Evolutionary conservation across 768 basidiomycete species (phyloP).

Genomic region (Tylopilus plumbeoviolaceoides): DNA sequence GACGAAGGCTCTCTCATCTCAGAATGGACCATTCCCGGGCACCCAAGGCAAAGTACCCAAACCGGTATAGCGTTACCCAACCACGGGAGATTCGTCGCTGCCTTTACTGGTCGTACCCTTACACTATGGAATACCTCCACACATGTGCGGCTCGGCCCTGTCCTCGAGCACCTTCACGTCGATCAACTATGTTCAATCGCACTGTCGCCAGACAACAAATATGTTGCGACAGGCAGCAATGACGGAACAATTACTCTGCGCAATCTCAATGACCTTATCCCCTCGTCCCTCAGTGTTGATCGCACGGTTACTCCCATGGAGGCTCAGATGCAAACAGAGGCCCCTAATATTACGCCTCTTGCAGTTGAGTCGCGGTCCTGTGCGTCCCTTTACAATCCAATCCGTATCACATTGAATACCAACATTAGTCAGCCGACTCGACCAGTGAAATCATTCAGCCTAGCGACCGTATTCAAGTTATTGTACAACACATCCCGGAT

Average conservation of each 20-base stretch:
- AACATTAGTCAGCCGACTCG: background rate
- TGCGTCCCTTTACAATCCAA: background rate
- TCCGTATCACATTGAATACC: background rate
- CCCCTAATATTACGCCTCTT: too few relatives aligned
- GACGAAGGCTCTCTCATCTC: background rate
- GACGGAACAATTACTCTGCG: background rate
- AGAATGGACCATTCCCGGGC: background rate
- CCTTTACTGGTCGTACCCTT: background rate
- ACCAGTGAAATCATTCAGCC: background rate
- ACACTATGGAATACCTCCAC: conserved; percentile 6
- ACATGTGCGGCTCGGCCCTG: background rate
- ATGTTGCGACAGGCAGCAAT: background rate
- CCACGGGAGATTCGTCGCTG: background rate
- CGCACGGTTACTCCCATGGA: background rate
- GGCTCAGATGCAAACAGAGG: background rate
- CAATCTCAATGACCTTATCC: background rate
- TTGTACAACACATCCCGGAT: background rate
- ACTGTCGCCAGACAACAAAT: conserved; percentile 1
- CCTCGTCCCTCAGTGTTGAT: background rate
- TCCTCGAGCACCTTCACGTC: background rate
- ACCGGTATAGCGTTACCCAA: background rate
- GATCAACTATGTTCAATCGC: background rate
- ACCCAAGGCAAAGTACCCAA: too few relatives aligned
- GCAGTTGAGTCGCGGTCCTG: background rate
- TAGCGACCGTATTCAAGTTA: background rate